These are phyloP conservation scores for Leishmania tropica DNA, from an alignment of 208 protist species.

Conservation along the genomic window DNA sequence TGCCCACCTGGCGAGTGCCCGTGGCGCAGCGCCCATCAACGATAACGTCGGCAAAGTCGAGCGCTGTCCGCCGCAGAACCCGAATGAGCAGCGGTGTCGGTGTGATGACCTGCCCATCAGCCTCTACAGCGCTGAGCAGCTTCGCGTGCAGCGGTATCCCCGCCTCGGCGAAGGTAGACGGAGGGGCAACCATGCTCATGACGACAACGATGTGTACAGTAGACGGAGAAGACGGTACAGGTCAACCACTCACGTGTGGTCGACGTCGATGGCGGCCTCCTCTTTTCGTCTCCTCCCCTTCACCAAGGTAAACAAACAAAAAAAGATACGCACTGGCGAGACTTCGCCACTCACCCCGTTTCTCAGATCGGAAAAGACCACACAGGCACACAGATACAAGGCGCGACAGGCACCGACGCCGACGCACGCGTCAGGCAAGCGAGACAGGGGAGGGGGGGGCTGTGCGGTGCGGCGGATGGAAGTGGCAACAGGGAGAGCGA, in stretches of 20 bases:
- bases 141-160: constrained; percentile 42
- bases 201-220: not conserved
- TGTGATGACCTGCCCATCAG: constrained; percentile 2
- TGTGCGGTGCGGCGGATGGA: not conserved
- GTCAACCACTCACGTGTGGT: not conserved
- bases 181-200: constrained; percentile 7
- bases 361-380: not conserved
- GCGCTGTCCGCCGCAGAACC: constrained; percentile 52
- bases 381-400: not conserved
- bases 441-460: not conserved
- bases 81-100: constrained; percentile 57
- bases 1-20: constrained; percentile 35
- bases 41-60: constrained; percentile 68
- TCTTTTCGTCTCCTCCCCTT: not conserved
- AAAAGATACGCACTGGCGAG: not conserved
- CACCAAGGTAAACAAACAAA: not conserved
- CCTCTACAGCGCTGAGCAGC: constrained; percentile 40
- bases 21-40: constrained; percentile 67
- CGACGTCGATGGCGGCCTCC: not conserved
- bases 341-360: not conserved
- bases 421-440: not conserved
- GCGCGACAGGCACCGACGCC: not conserved
- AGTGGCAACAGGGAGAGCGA: not conserved
- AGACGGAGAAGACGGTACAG: not conserved
- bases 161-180: constrained; percentile 28